Evolutionary conservation across 1,284 basidiomycete genomes (phyloP).

Genomic region (Fereydounia khargensis): DNA sequence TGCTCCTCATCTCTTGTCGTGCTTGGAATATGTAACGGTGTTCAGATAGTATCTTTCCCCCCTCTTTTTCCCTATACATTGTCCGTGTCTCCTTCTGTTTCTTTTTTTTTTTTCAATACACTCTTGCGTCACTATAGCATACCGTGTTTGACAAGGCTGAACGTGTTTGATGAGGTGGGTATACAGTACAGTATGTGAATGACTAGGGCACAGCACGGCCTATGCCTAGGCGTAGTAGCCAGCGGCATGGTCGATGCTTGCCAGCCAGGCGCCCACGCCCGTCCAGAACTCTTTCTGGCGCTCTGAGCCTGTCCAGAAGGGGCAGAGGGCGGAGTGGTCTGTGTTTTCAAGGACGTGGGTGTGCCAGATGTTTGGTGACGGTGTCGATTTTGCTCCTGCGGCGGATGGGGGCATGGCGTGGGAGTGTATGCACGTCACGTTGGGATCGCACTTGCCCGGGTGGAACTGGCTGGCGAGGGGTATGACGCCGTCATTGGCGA

Average conservation of each 20-base stretch:
- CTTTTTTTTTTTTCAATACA: too few species aligned
- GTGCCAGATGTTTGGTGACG: slow-evolving; percentile 26
- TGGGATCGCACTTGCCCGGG: slow-evolving; percentile 20
- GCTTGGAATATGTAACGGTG: slow-evolving; percentile 15
- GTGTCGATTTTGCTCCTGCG: slow-evolving; percentile 2
- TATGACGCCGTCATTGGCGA: slow-evolving; percentile 37
- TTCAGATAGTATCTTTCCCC: slow-evolving; percentile 19
- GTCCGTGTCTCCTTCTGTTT: too few species aligned
- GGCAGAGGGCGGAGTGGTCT: slow-evolving; percentile 26
- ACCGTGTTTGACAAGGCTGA: too few species aligned
- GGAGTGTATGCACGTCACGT: slow-evolving; percentile 11
- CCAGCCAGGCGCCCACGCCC: slow-evolving; percentile 25
- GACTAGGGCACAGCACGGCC: too few species aligned
- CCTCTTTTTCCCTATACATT: too few species aligned
- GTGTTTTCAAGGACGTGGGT: slow-evolving; percentile 16
- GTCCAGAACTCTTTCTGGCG: slow-evolving; percentile 33
- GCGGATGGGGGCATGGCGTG: slow-evolving; percentile 9
- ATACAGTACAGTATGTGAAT: too few species aligned
- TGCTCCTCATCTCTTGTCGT: neutral
- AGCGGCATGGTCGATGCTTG: slow-evolving; percentile 11
- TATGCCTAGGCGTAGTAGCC: too few species aligned
- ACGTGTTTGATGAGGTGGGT: too few species aligned
- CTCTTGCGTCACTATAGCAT: too few species aligned
- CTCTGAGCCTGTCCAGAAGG: slow-evolving; percentile 36
- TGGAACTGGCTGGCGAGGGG: slow-evolving; percentile 38